Evolutionary conservation across 768 basidiomycete genomes (phyloP), one percentile per base, ranked within the genome.

Genomic region (Panus rudis): DNA sequence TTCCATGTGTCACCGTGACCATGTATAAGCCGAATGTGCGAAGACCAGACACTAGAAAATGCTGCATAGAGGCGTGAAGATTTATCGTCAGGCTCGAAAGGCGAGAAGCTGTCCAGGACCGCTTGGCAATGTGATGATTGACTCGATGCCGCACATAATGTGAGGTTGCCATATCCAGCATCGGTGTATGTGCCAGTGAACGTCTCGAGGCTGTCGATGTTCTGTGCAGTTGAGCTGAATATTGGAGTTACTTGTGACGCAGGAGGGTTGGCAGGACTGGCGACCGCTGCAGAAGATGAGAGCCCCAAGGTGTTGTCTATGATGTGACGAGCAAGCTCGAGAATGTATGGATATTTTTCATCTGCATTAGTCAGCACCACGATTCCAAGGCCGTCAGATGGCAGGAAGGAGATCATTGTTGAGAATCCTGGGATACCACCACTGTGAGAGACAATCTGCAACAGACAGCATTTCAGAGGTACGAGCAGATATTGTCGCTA

Each of bases 111-210:
- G 6, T 51, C 48, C 13, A 52, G 51, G n/a, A 65, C 56, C 16
- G 24, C 12, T 37, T 48, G 26, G 38, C 62, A 63, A 17, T 53
- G 48, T 2, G 48, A 25, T 1, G 63, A 61, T 6, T 33, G 25
- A 44, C 54, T 51, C 6, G 43, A 33, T 1, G 61, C 50, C 28
- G 59, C 49, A 40, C 70, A 73, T 14, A 73, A 56, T 2, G 59
- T 61, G 34, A 71, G 43, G 2, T 57, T 39, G 30, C 64, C 65
- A 27, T 73, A 72, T 10, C 68, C 67, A 1, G 61, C 52, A 39
- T 64, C 54, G 3, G 37, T 8, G 48, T 70, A 74, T 0, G 60
- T 63, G 10, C 72, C 69, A 5, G 62, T 45, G 32, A 66, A 61
- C 0, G 46, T 52, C 2, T 59, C 54, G n/a, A 66, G 41, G 4